Conservation (phyloP, 495 filamentous ascomycete genomes). For the Penicillium maclennaniae region DNA sequence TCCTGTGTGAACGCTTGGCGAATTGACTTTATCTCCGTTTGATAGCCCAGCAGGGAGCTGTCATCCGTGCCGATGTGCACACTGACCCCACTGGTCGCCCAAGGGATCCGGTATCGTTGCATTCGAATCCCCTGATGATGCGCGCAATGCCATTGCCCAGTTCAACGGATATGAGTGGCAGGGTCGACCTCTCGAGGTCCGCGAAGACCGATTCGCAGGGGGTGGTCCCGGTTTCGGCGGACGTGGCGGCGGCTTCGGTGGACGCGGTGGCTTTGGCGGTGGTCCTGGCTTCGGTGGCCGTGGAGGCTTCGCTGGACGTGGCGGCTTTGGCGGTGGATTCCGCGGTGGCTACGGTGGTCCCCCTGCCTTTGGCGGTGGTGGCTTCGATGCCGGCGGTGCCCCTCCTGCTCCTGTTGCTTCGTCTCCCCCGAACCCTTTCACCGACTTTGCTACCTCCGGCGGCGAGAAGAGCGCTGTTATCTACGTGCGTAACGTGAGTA, state of each 20-base stretch:
- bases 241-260: conserved; percentile 42
- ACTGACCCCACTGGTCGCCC: conserved; percentile 87
- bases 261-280: conserved; percentile 32
- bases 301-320: conserved; percentile 38
- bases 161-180: conserved; percentile 99
- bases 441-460: conserved; percentile 85
- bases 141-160: conserved; percentile 89
- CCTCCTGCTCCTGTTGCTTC: conserved; percentile 28
- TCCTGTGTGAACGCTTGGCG: conserved; percentile 15
- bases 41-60: conserved; percentile 66
- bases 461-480: conserved; percentile 80
- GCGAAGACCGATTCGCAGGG: conserved; percentile 90
- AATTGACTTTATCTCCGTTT: conserved; percentile 35
- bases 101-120: conserved; percentile 96
- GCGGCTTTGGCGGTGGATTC: conserved; percentile 29
- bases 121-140: conserved; percentile 91
- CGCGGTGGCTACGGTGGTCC: conserved; percentile 28
- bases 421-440: conserved; percentile 86
- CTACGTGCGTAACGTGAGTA: conserved; percentile 94
- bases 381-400: conserved; percentile 35
- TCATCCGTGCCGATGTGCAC: conserved; percentile 96
- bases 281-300: conserved; percentile 25
- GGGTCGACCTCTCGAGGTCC: conserved; percentile 86
- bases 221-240: conserved; percentile 48
- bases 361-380: conserved; percentile 24